Evolutionary conservation across 495 filamentous ascomycete species (phyloP).

Genomic region (Hyaloscypha bicolor): DNA sequence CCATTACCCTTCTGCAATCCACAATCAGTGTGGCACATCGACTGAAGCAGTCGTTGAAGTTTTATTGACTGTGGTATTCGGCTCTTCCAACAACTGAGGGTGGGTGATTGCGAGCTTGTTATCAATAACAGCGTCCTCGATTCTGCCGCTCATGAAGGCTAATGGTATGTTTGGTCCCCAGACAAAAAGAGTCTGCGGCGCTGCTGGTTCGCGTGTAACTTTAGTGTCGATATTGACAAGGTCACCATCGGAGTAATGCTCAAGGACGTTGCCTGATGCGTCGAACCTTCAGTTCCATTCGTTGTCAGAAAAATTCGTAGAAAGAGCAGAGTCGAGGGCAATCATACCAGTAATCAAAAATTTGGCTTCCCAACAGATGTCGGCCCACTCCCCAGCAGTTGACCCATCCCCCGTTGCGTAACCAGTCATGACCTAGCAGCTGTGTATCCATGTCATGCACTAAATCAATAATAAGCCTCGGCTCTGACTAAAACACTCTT

Average conservation of each 20-base stretch:
- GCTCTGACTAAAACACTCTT: no score
- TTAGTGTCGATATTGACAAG: constrained; percentile 58
- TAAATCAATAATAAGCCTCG: no score
- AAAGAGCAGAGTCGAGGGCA: neutral
- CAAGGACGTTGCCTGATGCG: constrained; percentile 53
- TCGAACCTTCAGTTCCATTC: no score
- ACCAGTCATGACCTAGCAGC: constrained; percentile 71
- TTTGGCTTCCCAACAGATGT: constrained; percentile 65
- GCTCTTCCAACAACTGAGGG: no score
- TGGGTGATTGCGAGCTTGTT: no score
- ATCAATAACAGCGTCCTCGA: no score
- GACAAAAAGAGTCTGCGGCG: neutral
- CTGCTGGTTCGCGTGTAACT: neutral
- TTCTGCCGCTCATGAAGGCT: no score
- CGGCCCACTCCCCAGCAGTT: constrained; percentile 73
- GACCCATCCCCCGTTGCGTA: constrained; percentile 61
- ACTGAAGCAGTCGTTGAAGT: no score
- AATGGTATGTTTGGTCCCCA: constrained; percentile 19
- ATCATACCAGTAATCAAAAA: constrained; percentile 69
- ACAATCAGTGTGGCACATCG: no score
- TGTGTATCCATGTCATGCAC: constrained; percentile 70
- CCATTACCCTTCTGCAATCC: no score
- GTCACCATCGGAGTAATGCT: constrained; percentile 73
- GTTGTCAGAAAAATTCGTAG: constrained; percentile 24
- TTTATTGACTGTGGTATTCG: no score